A percentile compares a stretch with the other conserved stretches of the same genome.
phyloP scores from a whole-genome alignment of 1,284 basidiomycete genomes.

The Boletus semigastroideus region DNA sequence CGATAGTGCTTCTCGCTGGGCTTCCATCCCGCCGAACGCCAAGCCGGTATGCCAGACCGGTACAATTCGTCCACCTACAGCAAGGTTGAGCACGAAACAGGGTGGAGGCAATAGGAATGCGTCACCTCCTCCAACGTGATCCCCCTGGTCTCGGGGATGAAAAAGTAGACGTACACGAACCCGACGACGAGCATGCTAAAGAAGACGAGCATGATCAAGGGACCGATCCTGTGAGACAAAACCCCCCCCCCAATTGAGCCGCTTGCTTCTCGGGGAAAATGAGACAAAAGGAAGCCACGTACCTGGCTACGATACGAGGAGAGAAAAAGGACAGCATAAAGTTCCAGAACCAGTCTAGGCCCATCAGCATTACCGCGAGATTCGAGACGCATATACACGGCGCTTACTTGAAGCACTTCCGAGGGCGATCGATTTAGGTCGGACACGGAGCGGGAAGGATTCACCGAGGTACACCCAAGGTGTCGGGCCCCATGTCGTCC shows the following conservation, averaged over 20 bases:
- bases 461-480: constrained; percentile 66
- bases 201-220: constrained; percentile 74
- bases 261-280: not conserved
- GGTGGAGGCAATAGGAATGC: not conserved
- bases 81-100: constrained; percentile 1
- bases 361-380: not conserved
- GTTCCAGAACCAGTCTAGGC: constrained; percentile 56
- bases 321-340: constrained; percentile 59
- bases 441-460: constrained; percentile 60
- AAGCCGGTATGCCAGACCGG: constrained; percentile 24
- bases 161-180: constrained; percentile 50
- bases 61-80: constrained; percentile 32
- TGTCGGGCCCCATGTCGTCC: constrained; percentile 56
- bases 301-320: constrained; percentile 48
- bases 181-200: constrained; percentile 75
- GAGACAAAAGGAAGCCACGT: not conserved
- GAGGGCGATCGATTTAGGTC: constrained; percentile 61
- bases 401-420: constrained; percentile 52
- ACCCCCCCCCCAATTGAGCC: not conserved
- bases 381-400: not conserved
- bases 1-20: constrained; percentile 26
- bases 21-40: constrained; percentile 26
- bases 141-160: constrained; percentile 31
- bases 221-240: constrained; percentile 54
- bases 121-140: constrained; percentile 30